These are phyloP conservation scores for Takakia lepidozioides DNA, from an alignment of 225 moss, liverwort and hornwort genomes.

Conservation along the genomic window DNA sequence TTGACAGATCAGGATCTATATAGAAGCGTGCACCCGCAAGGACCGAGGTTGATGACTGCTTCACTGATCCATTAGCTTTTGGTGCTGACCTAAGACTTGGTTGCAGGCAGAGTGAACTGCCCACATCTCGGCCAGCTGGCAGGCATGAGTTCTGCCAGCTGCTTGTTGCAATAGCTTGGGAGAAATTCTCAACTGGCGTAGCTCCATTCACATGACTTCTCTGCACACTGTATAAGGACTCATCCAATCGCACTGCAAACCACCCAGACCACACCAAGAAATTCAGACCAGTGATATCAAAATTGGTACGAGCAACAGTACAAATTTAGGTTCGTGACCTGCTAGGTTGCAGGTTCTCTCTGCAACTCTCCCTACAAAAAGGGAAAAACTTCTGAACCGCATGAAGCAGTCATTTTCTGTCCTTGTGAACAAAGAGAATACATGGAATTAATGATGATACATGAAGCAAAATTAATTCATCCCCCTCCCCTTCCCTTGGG, in stretches of 20 bases:
- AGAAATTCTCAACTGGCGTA: slow-evolving; percentile 28
- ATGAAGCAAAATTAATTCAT: too few species aligned
- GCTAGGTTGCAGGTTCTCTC: too few species aligned
- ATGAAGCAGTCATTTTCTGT: too few species aligned
- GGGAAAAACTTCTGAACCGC: too few species aligned
- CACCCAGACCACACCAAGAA: too few species aligned
- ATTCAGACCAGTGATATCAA: too few species aligned
- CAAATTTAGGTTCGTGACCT: too few species aligned
- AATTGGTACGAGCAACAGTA: too few species aligned
- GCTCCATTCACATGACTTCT: slow-evolving; percentile 19
- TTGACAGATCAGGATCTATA: slow-evolving; percentile 43
- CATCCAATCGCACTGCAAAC: slow-evolving; percentile 53
- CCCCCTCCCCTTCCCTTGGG: too few species aligned
- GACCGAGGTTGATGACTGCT: slow-evolving; percentile 41
- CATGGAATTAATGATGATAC: too few species aligned
- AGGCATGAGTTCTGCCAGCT: slow-evolving; percentile 48
- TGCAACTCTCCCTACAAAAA: too few species aligned
- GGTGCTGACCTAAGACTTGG: slow-evolving; percentile 10
- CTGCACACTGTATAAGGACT: slow-evolving; percentile 42
- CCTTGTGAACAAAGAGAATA: too few species aligned
- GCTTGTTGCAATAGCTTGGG: slow-evolving; percentile 41
- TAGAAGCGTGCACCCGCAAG: slow-evolving; percentile 53
- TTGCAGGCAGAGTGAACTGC: slow-evolving; percentile 20
- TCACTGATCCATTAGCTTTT: slow-evolving; percentile 35
- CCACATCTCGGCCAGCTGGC: slow-evolving; percentile 29